These are phyloP conservation scores for Volvariella volvacea DNA, from an alignment of 1,284 basidiomycete species.

Conservation along the genomic window DNA sequence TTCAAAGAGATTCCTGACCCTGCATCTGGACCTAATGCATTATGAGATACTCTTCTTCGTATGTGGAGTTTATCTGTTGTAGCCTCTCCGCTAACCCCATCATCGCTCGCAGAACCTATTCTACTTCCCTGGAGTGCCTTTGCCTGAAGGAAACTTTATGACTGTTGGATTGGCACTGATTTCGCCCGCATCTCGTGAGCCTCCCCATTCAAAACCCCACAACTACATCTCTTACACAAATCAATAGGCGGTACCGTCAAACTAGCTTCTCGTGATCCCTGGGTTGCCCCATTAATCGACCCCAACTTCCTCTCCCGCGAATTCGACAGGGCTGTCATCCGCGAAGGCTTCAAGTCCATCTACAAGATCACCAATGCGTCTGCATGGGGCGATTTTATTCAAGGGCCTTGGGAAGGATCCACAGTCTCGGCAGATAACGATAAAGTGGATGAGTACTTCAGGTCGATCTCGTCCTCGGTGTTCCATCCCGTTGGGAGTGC, in stretches of 20 bases:
- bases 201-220: slow-evolving; percentile 2
- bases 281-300: slow-evolving; percentile 28
- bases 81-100: not conserved
- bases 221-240: not conserved
- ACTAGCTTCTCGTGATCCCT: slow-evolving; percentile 22
- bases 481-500: slow-evolving; percentile 29
- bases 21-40: slow-evolving; percentile 26
- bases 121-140: slow-evolving; percentile 7
- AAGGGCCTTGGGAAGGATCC: slow-evolving; percentile 17
- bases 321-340: slow-evolving; percentile 19
- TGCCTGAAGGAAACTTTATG: slow-evolving; percentile 23
- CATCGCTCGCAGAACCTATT: not conserved
- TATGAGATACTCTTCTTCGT: slow-evolving; percentile 22
- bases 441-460: slow-evolving; percentile 23
- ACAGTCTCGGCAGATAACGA: slow-evolving; percentile 22
- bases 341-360: slow-evolving; percentile 11
- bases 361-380: slow-evolving; percentile 13
- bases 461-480: slow-evolving; percentile 23
- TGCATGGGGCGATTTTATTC: slow-evolving; percentile 17
- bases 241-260: slow-evolving; percentile 19
- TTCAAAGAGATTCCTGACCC: slow-evolving; percentile 25
- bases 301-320: slow-evolving; percentile 22
- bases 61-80: slow-evolving; percentile 7
- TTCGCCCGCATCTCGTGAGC: slow-evolving; percentile 28
- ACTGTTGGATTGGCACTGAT: slow-evolving; percentile 20